These are phyloP conservation scores for Themeda triandra DNA, from an alignment of 176 grass and related monocot species.

Conservation along the genomic window DNA sequence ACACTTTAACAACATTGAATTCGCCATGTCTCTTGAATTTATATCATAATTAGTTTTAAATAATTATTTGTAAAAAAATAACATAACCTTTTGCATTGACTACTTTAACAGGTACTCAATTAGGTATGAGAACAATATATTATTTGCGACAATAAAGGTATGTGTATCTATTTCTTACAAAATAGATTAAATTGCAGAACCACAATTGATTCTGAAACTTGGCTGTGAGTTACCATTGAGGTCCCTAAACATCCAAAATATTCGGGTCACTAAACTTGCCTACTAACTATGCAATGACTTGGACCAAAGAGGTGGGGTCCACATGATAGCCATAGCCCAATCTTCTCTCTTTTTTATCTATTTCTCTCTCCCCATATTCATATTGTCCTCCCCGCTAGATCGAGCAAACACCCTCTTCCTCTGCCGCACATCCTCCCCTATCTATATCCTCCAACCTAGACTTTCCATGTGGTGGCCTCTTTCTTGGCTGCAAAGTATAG, in stretches of 20 bases:
- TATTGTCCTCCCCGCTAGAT: no score
- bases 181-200: background rate
- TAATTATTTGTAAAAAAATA: background rate
- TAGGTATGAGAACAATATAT: slow-evolving; percentile 45
- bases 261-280: background rate
- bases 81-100: background rate
- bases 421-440: no score
- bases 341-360: no score
- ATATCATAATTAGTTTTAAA: background rate
- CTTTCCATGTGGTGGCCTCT: no score
- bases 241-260: background rate
- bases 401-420: no score
- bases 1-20: background rate
- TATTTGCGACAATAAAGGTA: slow-evolving; percentile 68
- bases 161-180: background rate
- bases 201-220: background rate
- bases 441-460: no score
- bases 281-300: background rate
- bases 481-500: no score
- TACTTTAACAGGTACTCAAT: slow-evolving; percentile 44
- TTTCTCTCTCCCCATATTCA: no score
- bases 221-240: background rate
- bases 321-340: no score
- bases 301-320: no score
- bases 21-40: background rate